These are phyloP conservation scores for Penicillium hesseltinei DNA, from an alignment of 2,329 filamentous ascomycete species.

Conservation along the genomic window DNA sequence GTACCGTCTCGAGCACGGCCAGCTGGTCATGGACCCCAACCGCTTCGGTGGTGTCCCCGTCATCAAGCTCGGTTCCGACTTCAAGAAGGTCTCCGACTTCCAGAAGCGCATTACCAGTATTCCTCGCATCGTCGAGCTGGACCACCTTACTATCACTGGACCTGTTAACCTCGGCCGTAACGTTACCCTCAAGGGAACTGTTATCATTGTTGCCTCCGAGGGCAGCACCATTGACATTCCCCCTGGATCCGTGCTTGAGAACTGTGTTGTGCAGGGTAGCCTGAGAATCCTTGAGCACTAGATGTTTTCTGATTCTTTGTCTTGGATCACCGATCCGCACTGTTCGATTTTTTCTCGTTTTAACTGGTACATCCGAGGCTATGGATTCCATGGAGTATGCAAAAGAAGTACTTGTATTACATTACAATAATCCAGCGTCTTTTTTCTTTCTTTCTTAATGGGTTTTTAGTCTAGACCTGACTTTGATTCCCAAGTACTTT, in stretches of 20 bases:
- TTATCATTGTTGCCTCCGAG: constrained; percentile 98
- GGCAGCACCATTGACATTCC: constrained; percentile 97
- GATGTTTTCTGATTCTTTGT: constrained; percentile 10
- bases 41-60: constrained; percentile 95
- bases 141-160: constrained; percentile 93
- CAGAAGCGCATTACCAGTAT: constrained; percentile 53
- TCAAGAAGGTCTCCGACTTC: constrained; percentile 96
- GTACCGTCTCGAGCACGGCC: constrained; percentile 97
- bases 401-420: constrained; percentile 30
- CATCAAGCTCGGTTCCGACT: constrained; percentile 98
- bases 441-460: constrained; percentile 13
- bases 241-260: constrained; percentile 94
- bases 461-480: constrained; percentile 13
- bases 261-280: constrained; percentile 97
- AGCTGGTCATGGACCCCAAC: constrained; percentile 93
- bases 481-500: constrained; percentile 18
- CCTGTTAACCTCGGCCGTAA: constrained; percentile 95
- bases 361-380: constrained; percentile 27
- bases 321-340: not conserved
- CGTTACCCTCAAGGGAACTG: constrained; percentile 92
- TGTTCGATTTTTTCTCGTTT: constrained; percentile 10
- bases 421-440: constrained; percentile 32
- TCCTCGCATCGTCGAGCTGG: constrained; percentile 51
- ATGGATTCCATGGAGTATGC: constrained; percentile 27
- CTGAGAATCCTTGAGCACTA: constrained; percentile 72